phyloP scores from a whole-genome alignment of 768 basidiomycete genomes.

The Trametes villosa region DNA sequence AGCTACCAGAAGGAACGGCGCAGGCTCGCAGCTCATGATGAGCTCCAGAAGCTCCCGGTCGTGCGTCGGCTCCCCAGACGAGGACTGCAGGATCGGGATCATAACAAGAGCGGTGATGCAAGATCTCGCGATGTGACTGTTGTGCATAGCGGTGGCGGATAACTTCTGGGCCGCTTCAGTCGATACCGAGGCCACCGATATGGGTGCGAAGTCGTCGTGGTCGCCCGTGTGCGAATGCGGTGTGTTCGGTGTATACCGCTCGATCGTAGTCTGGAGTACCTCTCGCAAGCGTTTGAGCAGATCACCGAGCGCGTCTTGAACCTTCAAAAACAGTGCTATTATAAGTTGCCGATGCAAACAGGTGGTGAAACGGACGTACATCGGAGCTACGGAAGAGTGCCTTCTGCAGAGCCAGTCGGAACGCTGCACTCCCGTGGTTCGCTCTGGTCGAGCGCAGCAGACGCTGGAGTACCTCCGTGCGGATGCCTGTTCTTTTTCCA shows the following conservation, averaged over 20 bases:
- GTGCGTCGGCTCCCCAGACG: conserved; percentile 59
- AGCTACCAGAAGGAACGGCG: conserved; percentile 63
- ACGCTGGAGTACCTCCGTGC: conserved; percentile 51
- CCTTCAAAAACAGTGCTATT: conserved; percentile 41
- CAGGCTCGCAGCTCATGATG: conserved; percentile 50
- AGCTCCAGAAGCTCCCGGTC: conserved; percentile 64
- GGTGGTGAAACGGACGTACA: conserved; percentile 46
- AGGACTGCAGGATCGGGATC: conserved; percentile 65
- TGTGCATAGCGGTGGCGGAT: background rate
- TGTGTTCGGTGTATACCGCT: too few relatives aligned
- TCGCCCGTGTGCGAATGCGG: conserved; percentile 44
- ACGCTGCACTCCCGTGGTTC: conserved; percentile 18
- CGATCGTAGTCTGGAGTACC: conserved; percentile 45
- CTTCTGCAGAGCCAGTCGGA: conserved; percentile 52
- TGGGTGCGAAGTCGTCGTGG: conserved; percentile 61
- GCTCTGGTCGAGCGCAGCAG: conserved; percentile 31
- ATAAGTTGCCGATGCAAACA: background rate
- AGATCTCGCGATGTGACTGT: conserved; percentile 46
- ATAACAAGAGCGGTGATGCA: conserved; percentile 65
- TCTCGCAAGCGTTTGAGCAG: conserved; percentile 43
- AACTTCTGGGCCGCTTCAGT: background rate
- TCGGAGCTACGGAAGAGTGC: conserved; percentile 71
- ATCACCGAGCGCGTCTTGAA: conserved; percentile 50
- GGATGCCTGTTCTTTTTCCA: conserved; percentile 60
- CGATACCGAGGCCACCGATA: conserved; percentile 27